Evolutionary conservation across 768 basidiomycete genomes (phyloP), one percentile per base, ranked within the genome.

Genomic region (Pholiota conissans): DNA sequence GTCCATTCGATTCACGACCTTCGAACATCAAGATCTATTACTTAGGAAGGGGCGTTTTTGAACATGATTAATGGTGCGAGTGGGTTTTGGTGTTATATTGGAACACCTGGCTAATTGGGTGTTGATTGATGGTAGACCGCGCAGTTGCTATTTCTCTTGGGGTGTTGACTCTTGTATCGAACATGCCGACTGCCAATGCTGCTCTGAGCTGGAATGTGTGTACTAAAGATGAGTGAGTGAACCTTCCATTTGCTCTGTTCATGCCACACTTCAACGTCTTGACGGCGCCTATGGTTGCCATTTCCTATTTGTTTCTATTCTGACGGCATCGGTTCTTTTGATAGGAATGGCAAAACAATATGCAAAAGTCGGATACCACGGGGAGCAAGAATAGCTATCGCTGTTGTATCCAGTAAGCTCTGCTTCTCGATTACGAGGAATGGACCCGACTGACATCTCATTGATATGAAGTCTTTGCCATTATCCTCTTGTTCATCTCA

Each of bases 141-240:
- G 57, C 61, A 48, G 52, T 58, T 52, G 24, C 52, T 57, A 49
- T 59, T 27, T 20, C 64, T 27, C 29, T 67, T 26, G 56, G 61
- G 26, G 27, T 67, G 27, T 62, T 65, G 59, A 59, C 62, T 30
- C 45, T 61, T 18, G 53, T 42, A 11, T 65, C 67, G 9, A 58
- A 50, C 16, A 11, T 68, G 4, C 70, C 70, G 4, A 60, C 60
- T n/a, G 61, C 63, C 13, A 55, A 61, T 61, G 68, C 67, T n/a
- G 60, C 59, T 26, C 51, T 64, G 53, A 67, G 63, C 45, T 69
- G 68, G 65, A 56, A 58, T 42, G 46, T 60, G 6, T 69, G 68
- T 55, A 65, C 62, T 9, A 67, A 61, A 46, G 57, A 67, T 52
- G 59, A 58, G 68, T 69, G 57, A 65, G 68, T 64, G 27, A 7